A percentile compares a stretch with the other conserved stretches of the same genome.
These are phyloP conservation scores for Claviceps pusilla DNA, from an alignment of 2,329 filamentous ascomycete species.

Conservation along the genomic window DNA sequence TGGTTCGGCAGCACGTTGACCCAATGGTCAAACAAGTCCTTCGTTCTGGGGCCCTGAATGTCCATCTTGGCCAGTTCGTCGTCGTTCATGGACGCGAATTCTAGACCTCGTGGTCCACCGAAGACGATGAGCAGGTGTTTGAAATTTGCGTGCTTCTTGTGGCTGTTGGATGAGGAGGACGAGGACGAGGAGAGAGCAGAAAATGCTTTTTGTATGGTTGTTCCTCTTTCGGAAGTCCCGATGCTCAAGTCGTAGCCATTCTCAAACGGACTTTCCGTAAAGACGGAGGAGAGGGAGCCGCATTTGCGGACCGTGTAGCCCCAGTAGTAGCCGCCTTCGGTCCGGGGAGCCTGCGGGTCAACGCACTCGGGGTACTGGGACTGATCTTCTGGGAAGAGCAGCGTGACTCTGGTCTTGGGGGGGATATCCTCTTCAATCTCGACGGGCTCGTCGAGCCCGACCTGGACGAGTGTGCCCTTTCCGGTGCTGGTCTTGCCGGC, in stretches of 20 bases:
- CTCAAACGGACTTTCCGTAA: constrained; percentile 61
- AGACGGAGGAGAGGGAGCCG: constrained; percentile 52
- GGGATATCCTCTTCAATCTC: constrained; percentile 48
- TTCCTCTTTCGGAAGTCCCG: constrained; percentile 67
- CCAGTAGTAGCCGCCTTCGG: constrained; percentile 74
- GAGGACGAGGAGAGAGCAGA: constrained; percentile 14
- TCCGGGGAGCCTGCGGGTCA: constrained; percentile 52
- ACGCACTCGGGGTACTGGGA: constrained; percentile 41
- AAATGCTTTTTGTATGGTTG: constrained; percentile 32
- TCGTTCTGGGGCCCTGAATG: constrained; percentile 47
- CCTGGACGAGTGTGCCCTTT: constrained; percentile 39
- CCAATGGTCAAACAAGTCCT: constrained; percentile 70
- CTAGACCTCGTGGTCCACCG: constrained; percentile 66
- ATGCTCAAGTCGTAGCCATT: constrained; percentile 71
- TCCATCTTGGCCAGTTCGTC: constrained; percentile 41
- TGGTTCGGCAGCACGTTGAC: constrained; percentile 67
- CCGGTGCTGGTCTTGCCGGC: constrained; percentile 26
- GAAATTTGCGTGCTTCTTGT: constrained; percentile 31
- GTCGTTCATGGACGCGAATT: constrained; percentile 55
- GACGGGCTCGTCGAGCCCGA: constrained; percentile 40
- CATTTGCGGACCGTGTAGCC: constrained; percentile 60
- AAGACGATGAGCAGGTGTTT: constrained; percentile 66
- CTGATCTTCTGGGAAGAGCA: constrained; percentile 39
- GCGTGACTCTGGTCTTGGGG: constrained; percentile 56
- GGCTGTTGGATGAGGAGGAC: background rate